These are phyloP conservation scores for Apiospora phragmitis DNA, from an alignment of 2,329 filamentous ascomycete genomes.

Conservation along the genomic window DNA sequence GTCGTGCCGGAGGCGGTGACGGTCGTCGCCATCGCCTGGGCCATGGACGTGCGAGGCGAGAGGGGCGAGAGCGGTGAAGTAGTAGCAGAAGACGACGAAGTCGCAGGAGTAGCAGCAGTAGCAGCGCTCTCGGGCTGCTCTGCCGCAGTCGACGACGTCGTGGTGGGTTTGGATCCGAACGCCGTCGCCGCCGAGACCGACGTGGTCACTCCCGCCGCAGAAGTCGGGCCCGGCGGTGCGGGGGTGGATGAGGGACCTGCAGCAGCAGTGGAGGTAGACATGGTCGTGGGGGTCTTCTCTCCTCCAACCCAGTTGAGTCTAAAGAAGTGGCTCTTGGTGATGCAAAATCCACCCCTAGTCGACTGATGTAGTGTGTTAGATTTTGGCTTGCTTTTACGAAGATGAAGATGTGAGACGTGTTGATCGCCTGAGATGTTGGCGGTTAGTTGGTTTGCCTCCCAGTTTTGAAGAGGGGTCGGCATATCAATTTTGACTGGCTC, in stretches of 20 bases:
- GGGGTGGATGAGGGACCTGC: not conserved
- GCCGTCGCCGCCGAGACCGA: constrained; percentile 12
- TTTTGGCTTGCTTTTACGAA: not conserved
- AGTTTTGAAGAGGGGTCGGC: not conserved
- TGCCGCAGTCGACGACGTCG: not conserved
- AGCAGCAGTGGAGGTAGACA: not conserved
- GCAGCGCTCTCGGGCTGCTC: not conserved
- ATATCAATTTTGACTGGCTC: not conserved
- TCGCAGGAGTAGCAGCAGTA: not conserved
- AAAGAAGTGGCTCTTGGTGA: not conserved
- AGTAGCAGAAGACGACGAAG: not conserved
- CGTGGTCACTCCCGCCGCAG: not conserved
- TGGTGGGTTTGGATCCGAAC: not conserved
- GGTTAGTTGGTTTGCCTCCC: not conserved
- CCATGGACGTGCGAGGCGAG: constrained; percentile 9
- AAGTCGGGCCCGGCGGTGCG: not conserved
- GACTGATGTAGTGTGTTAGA: not conserved
- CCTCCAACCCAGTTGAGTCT: too few relatives aligned
- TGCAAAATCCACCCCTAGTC: not conserved
- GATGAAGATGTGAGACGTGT: not conserved
- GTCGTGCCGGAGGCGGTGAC: not conserved
- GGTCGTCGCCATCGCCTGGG: constrained; percentile 15
- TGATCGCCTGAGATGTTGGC: not conserved
- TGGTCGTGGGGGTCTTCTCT: not conserved
- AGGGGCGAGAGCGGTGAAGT: constrained; percentile 4